Evolutionary conservation across 805 yeast genomes (phyloP), one percentile per base, ranked within the genome.

Genomic region (Lachancea thermotolerans): DNA sequence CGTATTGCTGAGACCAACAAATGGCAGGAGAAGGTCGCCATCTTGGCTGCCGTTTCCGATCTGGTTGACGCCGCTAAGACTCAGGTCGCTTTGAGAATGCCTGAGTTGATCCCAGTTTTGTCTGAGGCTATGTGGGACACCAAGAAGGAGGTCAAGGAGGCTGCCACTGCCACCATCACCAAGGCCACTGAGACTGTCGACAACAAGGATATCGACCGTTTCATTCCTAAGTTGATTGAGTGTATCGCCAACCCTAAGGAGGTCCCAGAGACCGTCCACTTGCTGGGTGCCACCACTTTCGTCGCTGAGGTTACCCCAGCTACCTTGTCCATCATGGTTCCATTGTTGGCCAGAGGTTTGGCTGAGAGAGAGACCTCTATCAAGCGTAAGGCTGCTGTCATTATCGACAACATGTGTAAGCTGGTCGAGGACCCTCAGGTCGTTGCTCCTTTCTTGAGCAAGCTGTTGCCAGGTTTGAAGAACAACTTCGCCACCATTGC

Each of bases 61-160:
- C 77, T 91, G 66, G 99, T 93, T 62, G 95, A 87, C 68, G 78
- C 88, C 59, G 96, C 99, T 62, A 91, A 90, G 73, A 85, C 74
- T 62, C 99, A 90, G 79, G 77, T 93, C 60, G 96, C 99, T 61
- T 80, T 93, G 66, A 89, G 99, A 81, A 93, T 93, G 98, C 96
- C 98, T 66, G 98, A 93, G 79, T 82, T 93, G 71, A 91, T 93
- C 65, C 99, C 99, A 72, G 93, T 84, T 58, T 77, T 93, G 65
- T 93, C 99, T 62, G 99, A 93, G 79, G 88, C 97, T 65, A 93
- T 93, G 98, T 93, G 99, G 99, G 99, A 93, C 75, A 93, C 99
- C 74, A 93, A 93, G 83, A 78, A 79, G 74, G 98, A 93, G 68
- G 99, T 93, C 69, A 93, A 93, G 84, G 79, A 77, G 60, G 95